Evolutionary conservation across 169 alveolate species (phyloP), one percentile per base, ranked within the genome.

Genomic region (Babesia sp.): DNA sequence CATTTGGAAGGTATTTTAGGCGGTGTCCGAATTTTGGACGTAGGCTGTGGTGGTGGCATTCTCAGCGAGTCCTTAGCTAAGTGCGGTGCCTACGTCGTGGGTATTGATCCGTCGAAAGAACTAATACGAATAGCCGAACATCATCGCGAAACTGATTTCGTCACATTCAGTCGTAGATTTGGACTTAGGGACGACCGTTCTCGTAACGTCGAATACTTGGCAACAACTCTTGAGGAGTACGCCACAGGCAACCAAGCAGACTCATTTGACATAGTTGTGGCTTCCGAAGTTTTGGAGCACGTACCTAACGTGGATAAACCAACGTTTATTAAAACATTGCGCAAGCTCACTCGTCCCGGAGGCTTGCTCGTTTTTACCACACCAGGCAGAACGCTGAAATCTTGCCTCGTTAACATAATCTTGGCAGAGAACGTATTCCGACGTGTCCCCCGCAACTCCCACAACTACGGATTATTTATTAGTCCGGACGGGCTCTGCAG

Each of bases 11-110:
- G 72, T n/a, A 56, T 48, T 8, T 51, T 81, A 6, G 46, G 50
- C 5, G 89, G 89, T 31, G 31, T 81, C 66, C 70, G 70, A 20
- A 71, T 85, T 2, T 45, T 92, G 29, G 96, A 92, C 72, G 90
- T 91, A 7, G 96, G 96, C 28, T 85, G 94, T 59, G 96, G 96
- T 34, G 96, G 95, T 3, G 96, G 96, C 9, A 69, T 92, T 20
- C 73, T 92, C 12, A 66, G 92, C n/a, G 96, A 92, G 74, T 54
- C 90, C 18, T 58, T 92, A 66, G 95, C 91, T 22, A 79, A 90
- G 71, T 60, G 81, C 63, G 95, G 95, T 24, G 91, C 86, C 18
- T 63, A 56, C 5, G 95, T 91, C 5, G 44, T 78, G 1, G 96
- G 95, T 31, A 86, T 92, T 22, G 96, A 92, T 50, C 80, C 82